phyloP scores from a whole-genome alignment of 352 stramenopile genomes.

The Pythium phragmiticola region DNA sequence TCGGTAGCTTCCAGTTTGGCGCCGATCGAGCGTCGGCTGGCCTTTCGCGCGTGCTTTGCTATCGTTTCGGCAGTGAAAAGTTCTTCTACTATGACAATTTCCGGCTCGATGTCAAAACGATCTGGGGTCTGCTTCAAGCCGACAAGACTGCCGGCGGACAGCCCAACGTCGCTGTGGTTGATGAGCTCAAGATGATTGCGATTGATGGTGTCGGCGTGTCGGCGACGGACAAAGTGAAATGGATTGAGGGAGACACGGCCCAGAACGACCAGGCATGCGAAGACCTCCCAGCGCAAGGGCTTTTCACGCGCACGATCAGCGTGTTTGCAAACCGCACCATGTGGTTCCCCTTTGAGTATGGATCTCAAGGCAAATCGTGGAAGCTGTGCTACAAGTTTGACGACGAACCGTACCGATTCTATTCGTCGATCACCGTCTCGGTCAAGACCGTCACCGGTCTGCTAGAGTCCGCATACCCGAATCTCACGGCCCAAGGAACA shows the following conservation, averaged over 20 bases:
- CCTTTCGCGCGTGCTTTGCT: conserved; percentile 48
- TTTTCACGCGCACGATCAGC: conserved; percentile 31
- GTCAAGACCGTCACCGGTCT: conserved; percentile 58
- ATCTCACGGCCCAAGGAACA: conserved; percentile 28
- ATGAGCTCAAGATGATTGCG: conserved; percentile 54
- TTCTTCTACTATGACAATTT: conserved; percentile 60
- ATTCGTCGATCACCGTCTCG: conserved; percentile 34
- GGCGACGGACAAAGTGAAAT: conserved; percentile 52
- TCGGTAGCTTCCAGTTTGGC: conserved; percentile 49
- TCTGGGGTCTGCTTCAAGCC: conserved; percentile 39
- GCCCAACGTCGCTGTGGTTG: conserved; percentile 48
- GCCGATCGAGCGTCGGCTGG: conserved; percentile 34
- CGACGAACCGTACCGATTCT: conserved; percentile 48
- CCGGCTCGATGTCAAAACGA: conserved; percentile 59
- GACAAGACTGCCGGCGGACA: conserved; percentile 26
- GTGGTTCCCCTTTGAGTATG: conserved; percentile 55
- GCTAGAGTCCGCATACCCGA: conserved; percentile 36
- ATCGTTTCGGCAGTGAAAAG: conserved; percentile 54
- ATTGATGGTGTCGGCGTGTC: conserved; percentile 59
- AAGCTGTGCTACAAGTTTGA: conserved; percentile 71
- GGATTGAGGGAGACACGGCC: conserved; percentile 28
- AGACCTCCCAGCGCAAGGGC: conserved; percentile 36
- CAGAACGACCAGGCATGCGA: conserved; percentile 36
- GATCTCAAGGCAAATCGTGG: conserved; percentile 44
- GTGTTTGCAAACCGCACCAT: conserved; percentile 45